These are phyloP conservation scores for Phyllosticta ampelicida DNA, from an alignment of 2,329 filamentous ascomycete species.

Conservation along the genomic window DNA sequence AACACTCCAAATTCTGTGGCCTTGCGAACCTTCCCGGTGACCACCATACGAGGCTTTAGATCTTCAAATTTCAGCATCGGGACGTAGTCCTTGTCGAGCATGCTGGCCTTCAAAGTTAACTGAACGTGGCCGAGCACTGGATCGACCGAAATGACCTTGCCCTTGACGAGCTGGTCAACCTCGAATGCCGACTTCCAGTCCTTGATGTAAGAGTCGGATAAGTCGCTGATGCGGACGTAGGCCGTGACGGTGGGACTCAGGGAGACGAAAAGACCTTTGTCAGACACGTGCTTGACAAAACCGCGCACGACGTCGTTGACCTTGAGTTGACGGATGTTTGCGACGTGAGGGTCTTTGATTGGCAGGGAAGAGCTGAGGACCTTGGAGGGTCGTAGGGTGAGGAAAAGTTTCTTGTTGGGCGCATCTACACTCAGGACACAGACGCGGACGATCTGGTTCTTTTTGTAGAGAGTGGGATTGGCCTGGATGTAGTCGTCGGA, in stretches of 20 bases:
- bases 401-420: slow-evolving; percentile 70
- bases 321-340: slow-evolving; percentile 57
- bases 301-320: slow-evolving; percentile 74
- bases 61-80: slow-evolving; percentile 65
- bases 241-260: slow-evolving; percentile 73
- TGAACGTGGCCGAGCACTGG: slow-evolving; percentile 59
- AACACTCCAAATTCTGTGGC: slow-evolving; percentile 95
- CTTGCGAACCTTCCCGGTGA: slow-evolving; percentile 86
- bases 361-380: slow-evolving; percentile 76
- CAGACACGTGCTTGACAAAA: slow-evolving; percentile 81
- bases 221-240: slow-evolving; percentile 73
- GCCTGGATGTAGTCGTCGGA: slow-evolving; percentile 77
- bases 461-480: slow-evolving; percentile 62
- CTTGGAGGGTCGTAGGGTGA: slow-evolving; percentile 78
- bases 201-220: slow-evolving; percentile 86
- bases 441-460: slow-evolving; percentile 81
- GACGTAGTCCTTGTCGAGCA: slow-evolving; percentile 68
- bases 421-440: slow-evolving; percentile 71
- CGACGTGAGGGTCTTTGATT: slow-evolving; percentile 72
- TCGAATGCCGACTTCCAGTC: slow-evolving; percentile 90
- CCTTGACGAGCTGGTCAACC: slow-evolving; percentile 81
- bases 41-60: slow-evolving; percentile 64
- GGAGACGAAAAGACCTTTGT: slow-evolving; percentile 79
- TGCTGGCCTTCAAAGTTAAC: slow-evolving; percentile 77
- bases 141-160: slow-evolving; percentile 68